Conservation (phyloP, 495 filamentous ascomycete species). For the Penicillium desertorum region DNA sequence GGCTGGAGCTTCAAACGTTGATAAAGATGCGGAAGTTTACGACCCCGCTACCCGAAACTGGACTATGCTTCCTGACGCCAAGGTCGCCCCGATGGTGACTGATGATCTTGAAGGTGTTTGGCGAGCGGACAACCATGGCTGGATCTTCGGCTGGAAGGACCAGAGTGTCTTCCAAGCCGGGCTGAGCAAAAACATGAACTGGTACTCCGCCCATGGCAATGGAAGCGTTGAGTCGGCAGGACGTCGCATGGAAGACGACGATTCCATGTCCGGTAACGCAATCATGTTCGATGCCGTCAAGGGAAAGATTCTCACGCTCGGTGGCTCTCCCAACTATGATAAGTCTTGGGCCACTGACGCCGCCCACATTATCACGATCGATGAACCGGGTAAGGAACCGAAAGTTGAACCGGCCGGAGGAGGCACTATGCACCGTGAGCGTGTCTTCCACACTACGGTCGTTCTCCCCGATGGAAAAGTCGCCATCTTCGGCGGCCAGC, state of each 20-base stretch:
- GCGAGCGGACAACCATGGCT: constrained; percentile 39
- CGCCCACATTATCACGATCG: constrained; percentile 52
- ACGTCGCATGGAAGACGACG: constrained; percentile 39
- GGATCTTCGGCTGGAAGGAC: constrained; percentile 60
- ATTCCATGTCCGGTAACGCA: constrained; percentile 54
- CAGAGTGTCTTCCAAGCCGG: constrained; percentile 56
- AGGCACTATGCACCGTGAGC: constrained; percentile 42
- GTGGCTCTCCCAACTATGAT: constrained; percentile 50
- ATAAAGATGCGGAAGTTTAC: constrained; percentile 59
- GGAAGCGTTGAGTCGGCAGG: constrained; percentile 40
- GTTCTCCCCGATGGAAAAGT: constrained; percentile 58
- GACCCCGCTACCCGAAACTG: constrained; percentile 38
- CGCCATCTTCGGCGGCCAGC: constrained; percentile 57
- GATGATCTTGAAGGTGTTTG: constrained; percentile 39
- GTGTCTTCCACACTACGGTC: constrained; percentile 55
- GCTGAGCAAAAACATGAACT: constrained; percentile 41
- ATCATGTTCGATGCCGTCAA: constrained; percentile 57
- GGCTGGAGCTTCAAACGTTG: constrained; percentile 37
- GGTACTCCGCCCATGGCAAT: constrained; percentile 47
- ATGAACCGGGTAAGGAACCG: constrained; percentile 18
- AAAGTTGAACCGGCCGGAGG: constrained; percentile 31
- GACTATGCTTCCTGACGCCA: constrained; percentile 37
- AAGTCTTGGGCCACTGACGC: constrained; percentile 37
- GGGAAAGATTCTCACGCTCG: constrained; percentile 55
- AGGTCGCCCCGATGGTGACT: constrained; percentile 51